Base-by-base conservation (phyloP, 352 stramenopile species). In the Blastocystis sp. region DNA sequence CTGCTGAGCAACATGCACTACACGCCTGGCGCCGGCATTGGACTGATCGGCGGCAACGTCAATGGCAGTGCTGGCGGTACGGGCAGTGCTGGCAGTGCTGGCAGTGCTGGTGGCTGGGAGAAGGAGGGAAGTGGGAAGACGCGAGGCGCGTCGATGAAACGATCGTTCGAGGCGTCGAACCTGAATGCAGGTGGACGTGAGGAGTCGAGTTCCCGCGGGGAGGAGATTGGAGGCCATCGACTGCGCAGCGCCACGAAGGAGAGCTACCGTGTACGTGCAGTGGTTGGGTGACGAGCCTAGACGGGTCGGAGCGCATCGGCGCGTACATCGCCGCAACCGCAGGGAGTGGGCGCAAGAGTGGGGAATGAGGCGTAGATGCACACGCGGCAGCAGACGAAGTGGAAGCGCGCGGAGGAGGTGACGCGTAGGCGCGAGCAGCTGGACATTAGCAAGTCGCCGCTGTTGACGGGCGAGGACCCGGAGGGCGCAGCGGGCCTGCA, bases 381-480 rank as follows among this genome's bases (percentile, higher is more conserved):
- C 0, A 14, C 48, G 0, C 48, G 14, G 48, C 14, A 17, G 48
- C 48, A 7, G 48, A 57, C 48, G 48, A 57, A 57, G 48, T 57
- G 48, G 48, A 57, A 14, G 48, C 14, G 48, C 6, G 61, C 34
- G 34, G n/a, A 21, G 61, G 0, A 1, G 34, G 10, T 68, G n/a
- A 68, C 10, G 14, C 34, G 48, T 81, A 81, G 74, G 54, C 24
- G 42, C 14, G 48, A 69, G 54, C 14, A 40, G 45, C 10, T 52
- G 60, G 57, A 84, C 19, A 28, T 84, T 11, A 52, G 52, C 40
- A 68, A 84, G 52, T 84, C 74, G 21, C 74, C 74, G 17, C 34
- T 84, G 74, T n/a, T 84, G 10, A 84, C 74, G 21, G 74, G 74
- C 7, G 74, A 84, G 38, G 74, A 84, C 52, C 74, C 74, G 9